Base-by-base conservation (phyloP, 2,329 filamentous ascomycete species). In the Hymenoscyphus repandus region DNA sequence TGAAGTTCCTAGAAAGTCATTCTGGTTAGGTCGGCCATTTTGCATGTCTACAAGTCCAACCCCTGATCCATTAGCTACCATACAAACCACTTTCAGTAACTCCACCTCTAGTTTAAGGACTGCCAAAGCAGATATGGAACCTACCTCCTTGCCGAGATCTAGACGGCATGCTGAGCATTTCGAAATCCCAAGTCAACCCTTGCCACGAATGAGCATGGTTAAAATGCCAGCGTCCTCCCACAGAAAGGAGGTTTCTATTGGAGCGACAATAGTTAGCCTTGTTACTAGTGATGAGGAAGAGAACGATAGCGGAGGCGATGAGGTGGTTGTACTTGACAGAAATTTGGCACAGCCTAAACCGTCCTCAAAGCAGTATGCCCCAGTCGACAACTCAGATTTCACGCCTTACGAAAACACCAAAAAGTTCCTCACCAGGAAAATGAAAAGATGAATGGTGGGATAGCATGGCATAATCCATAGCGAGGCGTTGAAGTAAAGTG, bases 371-470 rank as follows among this genome's bases (percentile, higher is more conserved):
- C 37, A 34, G 27, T 61, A 61, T 40, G 42, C 55, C 1, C 56
- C 58, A 2, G 58, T 59, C n/a, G 52, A 62, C 42, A 62, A 62
- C 43, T 50, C 45, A 10, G 38, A 17, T 2, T 54, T 61, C 33
- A 18, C 20, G 9, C 50, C 52, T 3, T 62, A 62, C 47, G 52
- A 49, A 22, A 44, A 55, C 32, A 61, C 60, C 6, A 32, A 52
- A 30, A 17, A 18, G 3, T 39, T 45, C 10, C 53, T 57, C 47
- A 47, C 27, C 12, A 45, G 36, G 18, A 49, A 15, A 10, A 47
- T 36, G 30, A 50, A 18, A 6, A 36, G 3, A n/a, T 40, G 33
- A 27, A 20, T 41, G 38, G 49, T 27, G 22, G 34, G 34, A 17
- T 10, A 37, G 34, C 10, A 37, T 37, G 10, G 34, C 34, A 37